Evolutionary conservation across 148 eudicot species (phyloP), one percentile per base, ranked within the genome.

Genomic region (Dysphania ambrosioides): DNA sequence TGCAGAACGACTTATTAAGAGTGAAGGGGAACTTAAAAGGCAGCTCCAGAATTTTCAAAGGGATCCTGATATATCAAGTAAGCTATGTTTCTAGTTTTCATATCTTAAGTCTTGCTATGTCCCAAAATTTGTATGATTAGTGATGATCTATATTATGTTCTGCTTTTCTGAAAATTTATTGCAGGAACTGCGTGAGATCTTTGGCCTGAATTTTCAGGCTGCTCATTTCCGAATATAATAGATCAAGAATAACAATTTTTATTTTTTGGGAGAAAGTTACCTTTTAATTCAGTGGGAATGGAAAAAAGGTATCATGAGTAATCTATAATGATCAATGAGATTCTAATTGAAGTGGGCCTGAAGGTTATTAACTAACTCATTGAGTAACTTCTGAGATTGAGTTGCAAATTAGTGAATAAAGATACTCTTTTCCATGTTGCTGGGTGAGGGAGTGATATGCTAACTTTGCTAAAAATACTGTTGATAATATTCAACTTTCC

Each of bases 11-110:
- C 91, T 95, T 29, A 73, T 87, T 75, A 79, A 5, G 69, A 92
- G 94, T 81, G 86, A 85, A 34, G 96, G 97, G 80, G 84, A 86
- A 74, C 97, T 95, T 44, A 95, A 85, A 83, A 49, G 57, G 59
- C 90, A 92, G 86, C 90, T 90, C 80, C 84, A 87, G 76, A 80
- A 78, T 71, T 95, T 95, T 75, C 79, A 85, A 51, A 86, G 80
- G 79, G 96, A 95, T 78, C 99, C 93, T 70, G 75, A 77, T 75
- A 81, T 95, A 85, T 77, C 91, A 81, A 82, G 99, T 92, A 40
- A 79, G 81, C 53, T 74, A 60, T 47, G 77, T 61, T 79, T 77
- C 41, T 40, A n/a, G 53, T 53, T 70, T 38, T 15, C 38, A 66
- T 72, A 12, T 38, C 29, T 70, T 70, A 10, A 64, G 32, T 16